Conservation (phyloP, 257 asterid genomes). For the Nicotiana knightiana region DNA sequence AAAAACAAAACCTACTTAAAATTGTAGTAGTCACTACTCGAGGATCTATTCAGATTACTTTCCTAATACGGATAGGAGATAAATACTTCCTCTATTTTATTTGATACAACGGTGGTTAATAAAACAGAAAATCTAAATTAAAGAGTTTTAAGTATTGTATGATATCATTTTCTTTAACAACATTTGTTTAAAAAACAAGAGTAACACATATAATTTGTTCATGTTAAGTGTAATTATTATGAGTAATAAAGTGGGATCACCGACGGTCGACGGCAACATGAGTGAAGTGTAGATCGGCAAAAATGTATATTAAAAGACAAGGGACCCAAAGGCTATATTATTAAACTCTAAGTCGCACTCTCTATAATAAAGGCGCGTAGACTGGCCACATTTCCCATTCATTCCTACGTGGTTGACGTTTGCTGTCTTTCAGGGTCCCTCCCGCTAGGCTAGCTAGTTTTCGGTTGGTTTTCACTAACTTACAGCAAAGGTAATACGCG, state of each 20-base stretch:
- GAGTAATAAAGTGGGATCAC: background rate
- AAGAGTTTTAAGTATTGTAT: no score
- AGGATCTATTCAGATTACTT: background rate
- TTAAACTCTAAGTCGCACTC: background rate
- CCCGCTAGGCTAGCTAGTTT: conserved; percentile 3
- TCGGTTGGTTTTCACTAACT: background rate
- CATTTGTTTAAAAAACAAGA: background rate
- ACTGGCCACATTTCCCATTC: background rate
- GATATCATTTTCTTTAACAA: background rate
- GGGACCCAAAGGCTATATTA: background rate
- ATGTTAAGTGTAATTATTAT: background rate
- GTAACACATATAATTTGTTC: background rate
- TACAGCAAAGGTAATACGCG: background rate
- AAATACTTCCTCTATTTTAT: background rate
- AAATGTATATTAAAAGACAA: background rate
- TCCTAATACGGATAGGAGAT: background rate
- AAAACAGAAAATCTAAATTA: background rate
- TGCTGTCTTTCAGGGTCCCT: conserved; percentile 7
- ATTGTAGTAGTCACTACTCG: background rate
- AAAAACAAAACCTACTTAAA: background rate
- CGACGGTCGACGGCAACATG: background rate
- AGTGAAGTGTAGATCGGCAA: background rate
- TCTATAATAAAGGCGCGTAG: background rate
- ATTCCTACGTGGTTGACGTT: conserved; percentile 7
- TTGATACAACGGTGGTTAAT: background rate